Evolutionary conservation across 352 stramenopile genomes (phyloP), one percentile per base, ranked within the genome.

Genomic region (Globisporangium orthogonon): DNA sequence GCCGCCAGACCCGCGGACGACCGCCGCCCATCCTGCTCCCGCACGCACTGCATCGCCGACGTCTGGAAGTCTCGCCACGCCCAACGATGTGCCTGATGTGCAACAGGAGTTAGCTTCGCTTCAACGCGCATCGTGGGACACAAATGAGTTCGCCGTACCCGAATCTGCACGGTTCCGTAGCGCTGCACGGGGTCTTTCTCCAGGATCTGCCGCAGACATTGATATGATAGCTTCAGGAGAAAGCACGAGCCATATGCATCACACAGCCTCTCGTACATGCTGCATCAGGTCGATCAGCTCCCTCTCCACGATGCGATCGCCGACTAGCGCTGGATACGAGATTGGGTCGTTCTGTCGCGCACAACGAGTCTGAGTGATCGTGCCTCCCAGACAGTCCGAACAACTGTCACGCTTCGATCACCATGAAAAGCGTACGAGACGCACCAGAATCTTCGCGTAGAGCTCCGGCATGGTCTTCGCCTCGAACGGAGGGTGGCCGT

Each of bases 401-500:
- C n/a, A 17, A 46, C 40, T 17, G 0, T 46, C 40, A 18, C 40
- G 14, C 40, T 46, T 15, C 18, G 14, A 46, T 2, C 2, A 18
- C 15, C 41, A 52, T 52, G 30, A 46, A 35, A 6, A 4, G 14
- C 23, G 17, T n/a, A 11, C n/a, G 39, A 33, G 29, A 49, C 70
- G 52, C 72, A 86, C 72, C 57, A 79, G 73, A 66, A 99, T 98
- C 43, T 83, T 81, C 0, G 76, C 66, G 80, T 98, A 98, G 14
- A 99, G 65, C 43, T 97, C 85, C 14, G 80, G 81, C 56, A 97
- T 90, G 13, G 76, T 82, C 49, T 94, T 77, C 31, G 89, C 91
- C 59, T 91, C 85, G 64, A 98, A 99, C 3, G 96, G 96, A 4
- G 97, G 76, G 39, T 80, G 79, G 15, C 94, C 93, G 52, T 97